Evolutionary conservation across 2,329 filamentous ascomycete species (phyloP), one percentile per base, ranked within the genome.

Genomic region (Fusarium xyrophilum): DNA sequence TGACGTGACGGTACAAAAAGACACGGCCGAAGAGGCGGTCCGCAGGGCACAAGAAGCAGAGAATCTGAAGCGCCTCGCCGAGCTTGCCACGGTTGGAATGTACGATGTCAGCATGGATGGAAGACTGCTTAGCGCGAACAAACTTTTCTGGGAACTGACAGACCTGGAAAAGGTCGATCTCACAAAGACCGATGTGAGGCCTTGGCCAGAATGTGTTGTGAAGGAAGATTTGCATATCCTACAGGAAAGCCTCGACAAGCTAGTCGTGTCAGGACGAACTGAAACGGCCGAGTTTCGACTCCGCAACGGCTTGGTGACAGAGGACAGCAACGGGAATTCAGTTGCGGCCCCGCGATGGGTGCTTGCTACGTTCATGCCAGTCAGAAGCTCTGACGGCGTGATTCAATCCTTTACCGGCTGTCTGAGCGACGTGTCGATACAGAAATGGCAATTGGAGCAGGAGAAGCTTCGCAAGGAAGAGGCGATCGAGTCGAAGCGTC

Each of bases 401-500:
- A 82, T 85, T 3, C 78, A 81, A 56, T 84, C 83, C 6, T 84
- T 77, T 33, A 78, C 76, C 9, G 84, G 84, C 30, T 86, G 82
- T 47, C 74, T 83, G 35, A 83, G 79, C 63, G 83, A 84, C 68
- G 83, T 84, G 13, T 85, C 80, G 12, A 73, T 81, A 68, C 84
- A 82, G 63, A 84, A 81, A 62, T 85, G 80, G 81, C 84, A 84
- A 75, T 76, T 82, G n/a, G 84, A 82, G 65, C 80, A 79, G 51
- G 84, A 84, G 69, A 82, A 79, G 54, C 76, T 79, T 69, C 81
- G 80, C 52, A 85, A 83, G 74, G 83, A 85, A 43, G 84, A 88
- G 59, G 86, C 86, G 2, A 82, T 88, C 28, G 85, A 88, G 72
- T 83, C 84, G 32, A 87, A 85, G 71, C 81, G 89, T 8, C 90